Base-by-base conservation (phyloP, 345 rosid genomes). In the Dipteronia dyeriana region DNA sequence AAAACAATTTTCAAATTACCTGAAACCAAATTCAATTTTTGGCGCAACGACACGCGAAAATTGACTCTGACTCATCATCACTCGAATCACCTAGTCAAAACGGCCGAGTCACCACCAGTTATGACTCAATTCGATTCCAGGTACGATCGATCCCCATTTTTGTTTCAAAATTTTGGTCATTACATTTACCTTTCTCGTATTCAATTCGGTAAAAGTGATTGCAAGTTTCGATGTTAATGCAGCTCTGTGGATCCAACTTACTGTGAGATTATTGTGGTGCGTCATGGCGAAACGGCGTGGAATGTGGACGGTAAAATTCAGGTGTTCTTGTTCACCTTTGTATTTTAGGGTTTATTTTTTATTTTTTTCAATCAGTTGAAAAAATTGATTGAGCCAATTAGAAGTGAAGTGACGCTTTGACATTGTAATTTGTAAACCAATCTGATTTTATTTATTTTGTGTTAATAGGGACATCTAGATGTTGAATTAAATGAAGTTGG, bases 241-340 rank as follows among this genome's bases (percentile, higher is more conserved):
- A 87, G 91, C 69, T 83, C 79, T 20, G 76, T 65, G 1, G 76
- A 77, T 61, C 84, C 45, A 0, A 67, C 69, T 64, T 89, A 70
- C 76, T 67, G 93, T 63, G 96, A 92, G 88, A 87, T 94, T 63
- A 68, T 94, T 71, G 90, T 92, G 53, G 87, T 94, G 13, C 96
- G 94, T 72, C 97, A 94, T 53, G 92, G 97, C 4, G 96, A 94
- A 84, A 94, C 94, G 43, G 88, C 80, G 75, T 94, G 96, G 98
- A 94, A 94, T 73, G 88, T 84, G 1, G 86, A 88, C 56, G 88
- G 92, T 82, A 91, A 85, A 78, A 78, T 92, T 76, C 97, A 91
- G 92, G 98, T 90, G 17, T 23, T 12, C 16, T 23, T 45, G 20
- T 60, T 31, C 45, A 41, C 11, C 45, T 8, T 11, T 53, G 9